Conservation (phyloP, 257 asterid genomes). For the Solanum commersonii region DNA sequence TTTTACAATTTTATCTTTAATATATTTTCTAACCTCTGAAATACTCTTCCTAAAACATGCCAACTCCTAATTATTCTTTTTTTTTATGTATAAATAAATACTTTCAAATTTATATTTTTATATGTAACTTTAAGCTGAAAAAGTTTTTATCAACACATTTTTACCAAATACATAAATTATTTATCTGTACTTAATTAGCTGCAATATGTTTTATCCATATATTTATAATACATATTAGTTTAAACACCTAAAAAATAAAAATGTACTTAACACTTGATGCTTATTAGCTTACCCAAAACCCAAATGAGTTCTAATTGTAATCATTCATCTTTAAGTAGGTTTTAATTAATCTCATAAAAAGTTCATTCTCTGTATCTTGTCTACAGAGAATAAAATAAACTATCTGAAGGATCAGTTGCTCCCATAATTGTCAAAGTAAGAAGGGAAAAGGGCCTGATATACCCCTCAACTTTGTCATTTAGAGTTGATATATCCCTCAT, state of each 20-base stretch:
- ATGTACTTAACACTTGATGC: neutral
- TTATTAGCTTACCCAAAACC: neutral
- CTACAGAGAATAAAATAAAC: no score
- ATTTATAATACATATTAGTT: neutral
- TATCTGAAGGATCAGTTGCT: no score
- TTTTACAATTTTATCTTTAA: neutral
- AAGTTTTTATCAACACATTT: neutral
- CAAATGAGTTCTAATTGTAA: neutral
- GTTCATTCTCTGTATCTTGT: no score
- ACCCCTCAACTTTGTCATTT: no score
- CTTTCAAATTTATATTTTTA: neutral
- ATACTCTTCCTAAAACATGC: neutral
- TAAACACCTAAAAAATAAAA: neutral
- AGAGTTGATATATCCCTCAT: no score
- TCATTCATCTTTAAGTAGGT: no score
- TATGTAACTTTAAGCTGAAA: neutral
- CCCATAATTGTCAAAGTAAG: no score
- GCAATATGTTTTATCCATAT: neutral
- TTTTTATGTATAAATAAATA: neutral
- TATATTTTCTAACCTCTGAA: neutral
- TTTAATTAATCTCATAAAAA: no score
- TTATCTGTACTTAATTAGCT: neutral
- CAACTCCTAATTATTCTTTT: neutral
- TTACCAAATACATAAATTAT: neutral
- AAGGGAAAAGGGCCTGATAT: no score